Conservation (phyloP, 495 filamentous ascomycete species). For the Parachaetomium inaequale region DNA sequence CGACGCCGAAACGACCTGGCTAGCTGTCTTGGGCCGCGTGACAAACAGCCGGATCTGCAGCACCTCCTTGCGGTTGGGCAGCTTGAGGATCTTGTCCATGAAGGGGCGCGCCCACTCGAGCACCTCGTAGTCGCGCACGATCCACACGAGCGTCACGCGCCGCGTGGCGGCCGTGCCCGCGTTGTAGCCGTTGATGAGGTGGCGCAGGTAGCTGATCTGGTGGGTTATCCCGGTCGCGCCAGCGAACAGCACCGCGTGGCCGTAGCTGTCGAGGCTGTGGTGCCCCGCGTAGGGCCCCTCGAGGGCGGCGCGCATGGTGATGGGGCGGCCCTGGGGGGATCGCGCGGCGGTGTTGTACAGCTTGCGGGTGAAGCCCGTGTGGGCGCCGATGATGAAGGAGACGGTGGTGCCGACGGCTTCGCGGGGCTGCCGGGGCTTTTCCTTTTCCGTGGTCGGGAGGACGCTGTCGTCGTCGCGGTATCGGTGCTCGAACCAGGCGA, state of each 20-base stretch:
- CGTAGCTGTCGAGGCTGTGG: slow-evolving; percentile 83
- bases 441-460: slow-evolving; percentile 33
- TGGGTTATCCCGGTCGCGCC: slow-evolving; percentile 94
- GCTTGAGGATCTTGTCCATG: slow-evolving; percentile 81
- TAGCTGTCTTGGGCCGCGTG: slow-evolving; percentile 70
- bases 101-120: slow-evolving; percentile 90
- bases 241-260: slow-evolving; percentile 83
- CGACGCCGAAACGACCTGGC: slow-evolving; percentile 66
- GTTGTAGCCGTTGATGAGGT: slow-evolving; percentile 69
- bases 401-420: slow-evolving; percentile 27
- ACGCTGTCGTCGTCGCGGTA: slow-evolving; percentile 25
- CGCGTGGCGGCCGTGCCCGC: slow-evolving; percentile 74
- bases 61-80: slow-evolving; percentile 72
- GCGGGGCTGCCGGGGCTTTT: slow-evolving; percentile 19
- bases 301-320: slow-evolving; percentile 49
- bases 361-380: slow-evolving; percentile 81
- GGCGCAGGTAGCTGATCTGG: slow-evolving; percentile 81
- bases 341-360: slow-evolving; percentile 57
- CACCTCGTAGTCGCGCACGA: slow-evolving; percentile 80
- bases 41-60: slow-evolving; percentile 84
- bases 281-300: slow-evolving; percentile 88
- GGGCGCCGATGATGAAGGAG: slow-evolving; percentile 77
- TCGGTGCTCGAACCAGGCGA: slow-evolving; percentile 70
- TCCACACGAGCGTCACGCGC: slow-evolving; percentile 80
- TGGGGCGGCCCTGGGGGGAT: slow-evolving; percentile 9